A percentile compares a stretch with the other conserved stretches of the same genome.
phyloP scores from a whole-genome alignment of 1,139 yeast genomes.

The Lodderomyces jiufengensis region DNA sequence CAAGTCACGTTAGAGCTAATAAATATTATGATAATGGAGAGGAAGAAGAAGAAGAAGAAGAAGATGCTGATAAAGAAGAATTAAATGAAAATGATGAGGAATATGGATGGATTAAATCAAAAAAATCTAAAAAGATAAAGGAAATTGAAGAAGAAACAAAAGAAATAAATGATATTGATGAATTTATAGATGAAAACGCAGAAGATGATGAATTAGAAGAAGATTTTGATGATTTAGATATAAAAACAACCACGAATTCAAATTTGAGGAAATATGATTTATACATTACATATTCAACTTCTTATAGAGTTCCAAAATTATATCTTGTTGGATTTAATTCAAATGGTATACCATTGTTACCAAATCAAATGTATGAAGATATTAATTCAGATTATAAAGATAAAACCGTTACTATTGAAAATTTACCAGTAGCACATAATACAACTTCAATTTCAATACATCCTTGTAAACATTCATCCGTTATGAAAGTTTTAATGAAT shows the following conservation, averaged over 20 bases:
- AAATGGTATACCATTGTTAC: slow-evolving; percentile 81
- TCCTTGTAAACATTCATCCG: slow-evolving; percentile 94
- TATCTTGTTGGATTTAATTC: slow-evolving; percentile 84
- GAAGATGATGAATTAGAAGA: slow-evolving; percentile 31
- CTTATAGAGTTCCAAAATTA: slow-evolving; percentile 93
- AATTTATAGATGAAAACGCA: slow-evolving; percentile 37
- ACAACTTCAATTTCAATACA: slow-evolving; percentile 89
- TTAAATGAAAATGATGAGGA: slow-evolving; percentile 13
- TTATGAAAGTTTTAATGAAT: slow-evolving; percentile 84
- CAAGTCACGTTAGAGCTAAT: slow-evolving; percentile 73
- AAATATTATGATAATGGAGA: slow-evolving; percentile 45
- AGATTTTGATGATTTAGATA: slow-evolving; percentile 33
- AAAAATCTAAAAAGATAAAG: slow-evolving; percentile 2
- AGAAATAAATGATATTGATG: slow-evolving; percentile 34
- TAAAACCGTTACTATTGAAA: slow-evolving; percentile 94
- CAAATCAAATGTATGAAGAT: slow-evolving; percentile 92
- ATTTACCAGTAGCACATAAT: slow-evolving; percentile 76
- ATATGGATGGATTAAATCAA: slow-evolving; percentile 8
- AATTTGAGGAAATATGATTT: slow-evolving; percentile 73
- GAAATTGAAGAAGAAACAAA: slow-evolving; percentile 12
- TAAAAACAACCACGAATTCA: slow-evolving; percentile 22
- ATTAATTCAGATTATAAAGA: slow-evolving; percentile 87
- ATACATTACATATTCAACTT: slow-evolving; percentile 88
- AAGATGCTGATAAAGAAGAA: slow-evolving; percentile 51
- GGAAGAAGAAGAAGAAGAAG: slow-evolving; percentile 42